Base-by-base conservation (phyloP, 2,329 filamentous ascomycete genomes). In the Xylariomycetidae sp. region DNA sequence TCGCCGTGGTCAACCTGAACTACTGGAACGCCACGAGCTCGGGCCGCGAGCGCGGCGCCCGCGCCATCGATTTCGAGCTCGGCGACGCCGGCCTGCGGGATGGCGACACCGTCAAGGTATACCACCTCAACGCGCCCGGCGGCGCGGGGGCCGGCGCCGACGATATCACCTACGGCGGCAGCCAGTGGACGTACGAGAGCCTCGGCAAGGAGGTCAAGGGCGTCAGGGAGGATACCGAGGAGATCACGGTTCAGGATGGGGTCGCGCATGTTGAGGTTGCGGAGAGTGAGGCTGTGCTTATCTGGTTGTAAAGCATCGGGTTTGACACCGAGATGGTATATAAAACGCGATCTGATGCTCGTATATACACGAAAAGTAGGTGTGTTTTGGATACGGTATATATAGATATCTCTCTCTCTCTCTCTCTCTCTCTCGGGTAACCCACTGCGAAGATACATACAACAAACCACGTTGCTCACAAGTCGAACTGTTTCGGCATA, bases 111-210 rank as follows among this genome's bases (percentile, higher is more conserved):
- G 49, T 57, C 2, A 50, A 29, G 15, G 52, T 60, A 4, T 48
- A 52, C 24, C 47, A 53, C 25, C 40, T 61, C 16, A 53, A 42
- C 29, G 59, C 57, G 27, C 56, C 57, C 4, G 26, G 47, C 18
- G 59, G 59, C 2, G 58, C 59, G 2, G 54, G 56, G 7, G 57
- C 54, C 1, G 47, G 39, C 1, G 56, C 55, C 2, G 44, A 48
- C 32, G 49, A 42, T 4, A 59, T 61, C 29, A 60, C 59, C 6
- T 61, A 62, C 23, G 59, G 47, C 2, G 59, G 57, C 4, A 60
- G 58, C 32, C 57, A 60, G 38, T 62, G 58, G 59, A 59, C 56
- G 6, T 58, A 53, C 30, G 47, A 49, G 28, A 59, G 54, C 35
- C 29, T 47, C 2, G 58, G 59, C 0, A 41, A 42, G 37, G 58